Percentiles rank a stretch among this genome's conserved stretches.
Evolutionary conservation across 2,329 filamentous ascomycete species (phyloP).

Genomic region (Metarhizium brunneum): DNA sequence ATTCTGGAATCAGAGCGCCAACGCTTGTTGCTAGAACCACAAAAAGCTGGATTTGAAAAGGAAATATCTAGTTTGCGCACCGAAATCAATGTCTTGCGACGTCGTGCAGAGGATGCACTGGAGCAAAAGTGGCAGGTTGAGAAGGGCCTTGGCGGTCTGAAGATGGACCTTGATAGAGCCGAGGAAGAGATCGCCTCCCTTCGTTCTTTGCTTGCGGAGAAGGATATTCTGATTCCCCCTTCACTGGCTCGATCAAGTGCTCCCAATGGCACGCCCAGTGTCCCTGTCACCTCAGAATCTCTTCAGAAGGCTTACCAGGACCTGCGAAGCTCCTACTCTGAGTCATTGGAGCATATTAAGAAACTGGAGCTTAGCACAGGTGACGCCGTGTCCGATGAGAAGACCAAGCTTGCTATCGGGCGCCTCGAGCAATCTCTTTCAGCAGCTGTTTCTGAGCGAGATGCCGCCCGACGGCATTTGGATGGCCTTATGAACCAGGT

Average conservation of each 20-base stretch:
- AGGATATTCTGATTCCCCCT: conserved; percentile 68
- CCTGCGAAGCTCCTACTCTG: conserved; percentile 60
- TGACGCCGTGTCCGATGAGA: conserved; percentile 36
- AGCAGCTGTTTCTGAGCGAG: conserved; percentile 60
- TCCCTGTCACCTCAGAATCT: conserved; percentile 57
- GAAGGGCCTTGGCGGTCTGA: conserved; percentile 76
- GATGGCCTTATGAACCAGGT: conserved; percentile 52
- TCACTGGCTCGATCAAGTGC: conserved; percentile 38
- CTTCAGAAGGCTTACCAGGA: conserved; percentile 67
- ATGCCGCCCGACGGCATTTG: conserved; percentile 59
- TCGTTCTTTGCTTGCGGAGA: conserved; percentile 66
- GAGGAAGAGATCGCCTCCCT: conserved; percentile 88
- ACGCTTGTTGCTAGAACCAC: conserved; percentile 57
- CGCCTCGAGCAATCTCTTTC: conserved; percentile 61
- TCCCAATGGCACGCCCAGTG: conserved; percentile 15
- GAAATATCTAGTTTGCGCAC: conserved; percentile 73
- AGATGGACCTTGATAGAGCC: conserved; percentile 93
- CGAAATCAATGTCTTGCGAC: conserved; percentile 76
- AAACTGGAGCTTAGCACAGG: conserved; percentile 45
- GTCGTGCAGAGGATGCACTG: conserved; percentile 83
- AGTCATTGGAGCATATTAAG: conserved; percentile 58
- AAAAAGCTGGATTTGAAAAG: conserved; percentile 70
- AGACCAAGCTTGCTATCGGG: conserved; percentile 52
- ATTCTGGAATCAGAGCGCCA: conserved; percentile 72
- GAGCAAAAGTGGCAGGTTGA: conserved; percentile 96